Percentiles rank a stretch among this genome's conserved stretches.
Evolutionary conservation across 768 basidiomycete genomes (phyloP).

Genomic region (Pholiota molesta): DNA sequence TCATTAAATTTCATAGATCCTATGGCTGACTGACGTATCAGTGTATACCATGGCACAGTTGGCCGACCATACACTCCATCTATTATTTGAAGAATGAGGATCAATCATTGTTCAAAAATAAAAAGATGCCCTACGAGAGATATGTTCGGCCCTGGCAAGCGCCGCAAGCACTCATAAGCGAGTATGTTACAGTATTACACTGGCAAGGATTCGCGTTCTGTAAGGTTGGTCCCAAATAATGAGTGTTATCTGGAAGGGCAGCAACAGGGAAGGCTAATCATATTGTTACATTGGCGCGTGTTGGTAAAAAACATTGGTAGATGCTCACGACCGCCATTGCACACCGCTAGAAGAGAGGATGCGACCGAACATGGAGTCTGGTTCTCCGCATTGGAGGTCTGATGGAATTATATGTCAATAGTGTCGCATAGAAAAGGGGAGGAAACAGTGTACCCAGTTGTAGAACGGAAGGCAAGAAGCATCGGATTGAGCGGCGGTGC

Average conservation of each 20-base stretch:
- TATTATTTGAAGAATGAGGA: constrained; percentile 22
- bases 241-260: constrained; percentile 30
- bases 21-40: constrained; percentile 24
- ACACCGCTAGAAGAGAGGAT: constrained; percentile 45
- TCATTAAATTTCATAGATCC: neutral
- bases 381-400: constrained; percentile 48
- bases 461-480: constrained; percentile 45
- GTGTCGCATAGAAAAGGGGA: neutral
- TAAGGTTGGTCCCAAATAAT: constrained; percentile 45
- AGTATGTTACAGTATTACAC: constrained; percentile 61
- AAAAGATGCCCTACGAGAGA: constrained; percentile 22
- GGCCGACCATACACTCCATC: constrained; percentile 54
- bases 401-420: constrained; percentile 2
- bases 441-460: constrained; percentile 35
- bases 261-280: constrained; percentile 34
- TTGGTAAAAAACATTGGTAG: neutral
- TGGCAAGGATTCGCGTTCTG: constrained; percentile 44
- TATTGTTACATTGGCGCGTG: neutral
- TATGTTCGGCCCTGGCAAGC: constrained; percentile 52
- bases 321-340: constrained; percentile 42
- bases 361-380: constrained; percentile 52
- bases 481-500: constrained; percentile 36
- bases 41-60: constrained; percentile 47
- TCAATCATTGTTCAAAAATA: neutral
- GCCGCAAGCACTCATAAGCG: constrained; percentile 58